Conservation (phyloP, 495 filamentous ascomycete species). For the Aspergillus heteromorphus region DNA sequence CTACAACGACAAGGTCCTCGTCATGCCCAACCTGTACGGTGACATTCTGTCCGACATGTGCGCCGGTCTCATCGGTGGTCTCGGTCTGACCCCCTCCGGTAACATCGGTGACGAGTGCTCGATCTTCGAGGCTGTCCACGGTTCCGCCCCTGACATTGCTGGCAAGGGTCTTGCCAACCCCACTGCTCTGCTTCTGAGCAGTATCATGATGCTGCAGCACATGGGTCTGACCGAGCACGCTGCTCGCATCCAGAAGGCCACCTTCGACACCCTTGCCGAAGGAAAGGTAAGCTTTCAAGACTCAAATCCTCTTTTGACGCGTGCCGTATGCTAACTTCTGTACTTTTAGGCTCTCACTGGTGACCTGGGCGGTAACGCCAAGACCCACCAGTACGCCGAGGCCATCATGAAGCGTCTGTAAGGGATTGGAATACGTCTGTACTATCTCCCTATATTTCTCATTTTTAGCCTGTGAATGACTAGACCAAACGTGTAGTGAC, state of each 20-base stretch:
- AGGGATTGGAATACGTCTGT: conserved; percentile 33
- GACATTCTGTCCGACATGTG: conserved; percentile 99
- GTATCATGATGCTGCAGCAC: conserved; percentile 99
- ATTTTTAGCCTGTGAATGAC: conserved; percentile 38
- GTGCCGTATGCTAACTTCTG: conserved; percentile 12
- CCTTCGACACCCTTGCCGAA: conserved; percentile 89
- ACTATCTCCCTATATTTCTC: conserved; percentile 36
- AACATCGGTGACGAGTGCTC: conserved; percentile 99
- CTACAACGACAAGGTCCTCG: conserved; percentile 98
- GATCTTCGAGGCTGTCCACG: conserved; percentile 99
- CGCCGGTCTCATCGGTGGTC: conserved; percentile 94
- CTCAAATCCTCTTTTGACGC: not conserved
- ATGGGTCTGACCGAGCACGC: conserved; percentile 89
- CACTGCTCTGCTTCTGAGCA: conserved; percentile 82
- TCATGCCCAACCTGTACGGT: conserved; percentile 99
- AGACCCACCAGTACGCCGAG: conserved; percentile 84
- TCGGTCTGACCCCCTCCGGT: conserved; percentile 92
- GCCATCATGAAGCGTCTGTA: conserved; percentile 87
- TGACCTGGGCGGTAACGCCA: conserved; percentile 89
- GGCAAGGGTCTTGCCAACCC: conserved; percentile 94
- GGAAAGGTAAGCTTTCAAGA: conserved; percentile 62
- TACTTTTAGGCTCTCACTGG: conserved; percentile 66
- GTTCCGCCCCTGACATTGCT: conserved; percentile 95
- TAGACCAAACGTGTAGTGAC: conserved; percentile 41
- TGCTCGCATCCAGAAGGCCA: conserved; percentile 83